phyloP scores from a whole-genome alignment of 768 basidiomycete genomes.

The Coprinellus aureogranulatus region DNA sequence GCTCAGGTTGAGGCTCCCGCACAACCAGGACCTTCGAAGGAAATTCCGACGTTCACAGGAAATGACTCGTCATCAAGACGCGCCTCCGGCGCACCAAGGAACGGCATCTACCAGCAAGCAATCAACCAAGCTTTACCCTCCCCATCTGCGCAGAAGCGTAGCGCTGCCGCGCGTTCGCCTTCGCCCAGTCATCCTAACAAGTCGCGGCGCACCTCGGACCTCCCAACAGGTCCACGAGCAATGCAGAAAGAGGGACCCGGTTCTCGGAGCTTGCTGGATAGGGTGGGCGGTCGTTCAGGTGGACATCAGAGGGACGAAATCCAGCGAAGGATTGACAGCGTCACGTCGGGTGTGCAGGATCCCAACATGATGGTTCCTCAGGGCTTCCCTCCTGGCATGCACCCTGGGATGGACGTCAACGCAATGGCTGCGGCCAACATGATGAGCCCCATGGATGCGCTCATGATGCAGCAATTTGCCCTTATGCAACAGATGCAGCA shows the following conservation, averaged over 20 bases:
- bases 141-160: slow-evolving; percentile 58
- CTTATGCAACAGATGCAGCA: slow-evolving; percentile 94
- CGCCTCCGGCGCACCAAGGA: slow-evolving; percentile 48
- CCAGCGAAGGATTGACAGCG: slow-evolving; percentile 76
- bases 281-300: slow-evolving; percentile 61
- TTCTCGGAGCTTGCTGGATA: slow-evolving; percentile 71
- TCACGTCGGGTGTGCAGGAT: slow-evolving; percentile 57
- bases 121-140: slow-evolving; percentile 61
- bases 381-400: slow-evolving; percentile 43
- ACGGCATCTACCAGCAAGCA: slow-evolving; percentile 70
- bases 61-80: slow-evolving; percentile 42
- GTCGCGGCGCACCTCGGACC: slow-evolving; percentile 60
- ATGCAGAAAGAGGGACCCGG: slow-evolving; percentile 51
- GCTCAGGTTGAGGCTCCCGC: slow-evolving; percentile 24
- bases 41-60: slow-evolving; percentile 26
- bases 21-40: slow-evolving; percentile 24
- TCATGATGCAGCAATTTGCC: slow-evolving; percentile 91
- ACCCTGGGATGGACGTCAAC: slow-evolving; percentile 58
- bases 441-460: slow-evolving; percentile 76
- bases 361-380: slow-evolving; percentile 56
- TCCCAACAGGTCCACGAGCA: slow-evolving; percentile 83
- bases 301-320: slow-evolving; percentile 62
- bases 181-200: slow-evolving; percentile 67
- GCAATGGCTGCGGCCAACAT: slow-evolving; percentile 50
- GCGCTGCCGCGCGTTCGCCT: slow-evolving; percentile 66